These are phyloP conservation scores for Fusarium pseudonygamai DNA, from an alignment of 2,329 filamentous ascomycete species.

Conservation along the genomic window DNA sequence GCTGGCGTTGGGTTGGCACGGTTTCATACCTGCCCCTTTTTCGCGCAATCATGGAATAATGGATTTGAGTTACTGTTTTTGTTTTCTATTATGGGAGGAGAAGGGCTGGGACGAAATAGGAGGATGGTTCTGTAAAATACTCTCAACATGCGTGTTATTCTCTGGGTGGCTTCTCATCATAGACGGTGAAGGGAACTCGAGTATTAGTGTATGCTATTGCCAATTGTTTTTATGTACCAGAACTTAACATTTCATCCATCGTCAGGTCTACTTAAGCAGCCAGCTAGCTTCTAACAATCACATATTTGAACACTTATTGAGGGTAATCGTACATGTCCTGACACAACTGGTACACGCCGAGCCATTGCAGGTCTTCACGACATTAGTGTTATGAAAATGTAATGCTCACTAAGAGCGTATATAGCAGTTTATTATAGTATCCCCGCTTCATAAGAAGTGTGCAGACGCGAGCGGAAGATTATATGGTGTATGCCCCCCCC, in stretches of 20 bases:
- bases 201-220: slow-evolving; percentile 55
- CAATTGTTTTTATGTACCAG: slow-evolving; percentile 40
- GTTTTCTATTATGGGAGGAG: slow-evolving; percentile 34
- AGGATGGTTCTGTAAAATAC: slow-evolving; percentile 59
- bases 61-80: slow-evolving; percentile 31
- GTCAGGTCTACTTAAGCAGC: background rate
- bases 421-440: background rate
- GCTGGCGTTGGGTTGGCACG: slow-evolving; percentile 38
- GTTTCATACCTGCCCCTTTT: slow-evolving; percentile 29
- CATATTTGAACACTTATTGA: background rate
- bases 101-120: slow-evolving; percentile 35
- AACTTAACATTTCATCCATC: background rate
- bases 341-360: background rate
- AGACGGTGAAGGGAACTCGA: slow-evolving; percentile 55
- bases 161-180: slow-evolving; percentile 56
- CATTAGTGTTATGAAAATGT: background rate
- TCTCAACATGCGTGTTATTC: slow-evolving; percentile 55
- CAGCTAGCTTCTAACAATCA: background rate
- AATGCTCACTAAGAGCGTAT: background rate
- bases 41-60: slow-evolving; percentile 40
- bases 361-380: background rate
- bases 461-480: slow-evolving; percentile 11
- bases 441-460: background rate
- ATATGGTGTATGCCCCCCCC: slow-evolving; percentile 2
- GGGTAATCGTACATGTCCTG: background rate